Conservation (phyloP, 2,329 filamentous ascomycete genomes). For the Metarhizium brunneum region DNA sequence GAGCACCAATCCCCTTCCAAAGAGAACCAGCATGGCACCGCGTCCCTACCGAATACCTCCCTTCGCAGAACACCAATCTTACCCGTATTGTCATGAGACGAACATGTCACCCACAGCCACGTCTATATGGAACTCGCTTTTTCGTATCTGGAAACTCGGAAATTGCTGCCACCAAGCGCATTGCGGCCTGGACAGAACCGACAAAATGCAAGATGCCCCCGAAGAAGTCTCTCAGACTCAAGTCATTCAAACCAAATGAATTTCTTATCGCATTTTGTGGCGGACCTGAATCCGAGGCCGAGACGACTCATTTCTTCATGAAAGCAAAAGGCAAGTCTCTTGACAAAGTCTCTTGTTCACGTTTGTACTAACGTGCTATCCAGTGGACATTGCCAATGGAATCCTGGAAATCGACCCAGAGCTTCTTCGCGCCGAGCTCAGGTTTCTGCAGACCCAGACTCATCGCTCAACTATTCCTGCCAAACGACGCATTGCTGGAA, state of each 20-base stretch:
- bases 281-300: slow-evolving; percentile 4
- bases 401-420: slow-evolving; percentile 3
- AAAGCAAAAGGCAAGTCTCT: slow-evolving; percentile 20
- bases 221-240: slow-evolving; percentile 1
- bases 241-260: slow-evolving; percentile 2
- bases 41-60: slow-evolving; percentile 15
- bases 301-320: slow-evolving; percentile 10
- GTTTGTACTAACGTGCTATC: background rate
- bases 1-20: slow-evolving; percentile 10
- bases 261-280: background rate
- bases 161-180: background rate
- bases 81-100: slow-evolving; percentile 24
- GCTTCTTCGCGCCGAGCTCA: slow-evolving; percentile 3
- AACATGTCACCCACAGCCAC: slow-evolving; percentile 11
- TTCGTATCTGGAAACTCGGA: background rate
- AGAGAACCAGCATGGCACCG: slow-evolving; percentile 23
- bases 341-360: background rate
- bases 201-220: slow-evolving; percentile 1
- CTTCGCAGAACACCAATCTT: slow-evolving; percentile 8
- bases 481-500: slow-evolving; percentile 18
- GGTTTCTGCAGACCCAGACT: background rate
- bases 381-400: slow-evolving; percentile 17
- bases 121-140: background rate
- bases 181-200: slow-evolving; percentile 1
- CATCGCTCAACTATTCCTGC: slow-evolving; percentile 13